Base-by-base conservation (phyloP, 225 moss, liverwort and hornwort species). In the Physcomitrellopsis africana region DNA sequence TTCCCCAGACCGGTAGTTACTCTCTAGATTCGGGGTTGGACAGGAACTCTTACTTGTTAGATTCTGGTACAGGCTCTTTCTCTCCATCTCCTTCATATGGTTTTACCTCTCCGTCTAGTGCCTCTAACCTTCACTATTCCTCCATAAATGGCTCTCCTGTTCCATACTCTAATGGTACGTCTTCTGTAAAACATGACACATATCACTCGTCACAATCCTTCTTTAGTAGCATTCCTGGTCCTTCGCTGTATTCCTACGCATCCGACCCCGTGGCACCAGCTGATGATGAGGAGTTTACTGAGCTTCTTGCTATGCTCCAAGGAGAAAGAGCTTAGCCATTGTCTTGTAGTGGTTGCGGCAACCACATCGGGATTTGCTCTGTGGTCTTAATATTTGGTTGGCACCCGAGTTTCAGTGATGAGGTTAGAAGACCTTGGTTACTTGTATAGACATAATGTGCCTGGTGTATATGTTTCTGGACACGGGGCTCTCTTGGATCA, bases 271-370 rank as follows among this genome's bases (percentile, higher is more conserved):
- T 76, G 67, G 83, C 84, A 42, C 81, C 81, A 76, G 89, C 86
- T 67, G 86, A 89, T 67, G 93, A 95, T 48, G 91, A 95, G 41
- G 95, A 95, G 72, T 80, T 95, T 80, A 89, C 92, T 24, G 86
- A 93, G 86, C 91, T 95, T 45, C 86, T 95, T 62, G 91, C 89
- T 65, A 77, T 91, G 60, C 79, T 93, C 24, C 91, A 89, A 84
- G 83, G 85, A 77, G 70, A 75, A 32, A 53, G 68, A 76, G 37
- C 65, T 9, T 69, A 72, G 83, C 63, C 56, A 43, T 49, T 43
- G 55, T 63, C 5, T 15, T 47, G 54, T 12, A 16, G 16, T 56
- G 46, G 52, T 58, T 37, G 7, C 74, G 9, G 53, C 16, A 41
- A 44, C 52, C 23, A 57, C 32, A 37, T 46, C 27, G 32, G 20